Evolutionary conservation across 495 filamentous ascomycete genomes (phyloP), one percentile per base, ranked within the genome.

Genomic region (Terfezia boudieri): DNA sequence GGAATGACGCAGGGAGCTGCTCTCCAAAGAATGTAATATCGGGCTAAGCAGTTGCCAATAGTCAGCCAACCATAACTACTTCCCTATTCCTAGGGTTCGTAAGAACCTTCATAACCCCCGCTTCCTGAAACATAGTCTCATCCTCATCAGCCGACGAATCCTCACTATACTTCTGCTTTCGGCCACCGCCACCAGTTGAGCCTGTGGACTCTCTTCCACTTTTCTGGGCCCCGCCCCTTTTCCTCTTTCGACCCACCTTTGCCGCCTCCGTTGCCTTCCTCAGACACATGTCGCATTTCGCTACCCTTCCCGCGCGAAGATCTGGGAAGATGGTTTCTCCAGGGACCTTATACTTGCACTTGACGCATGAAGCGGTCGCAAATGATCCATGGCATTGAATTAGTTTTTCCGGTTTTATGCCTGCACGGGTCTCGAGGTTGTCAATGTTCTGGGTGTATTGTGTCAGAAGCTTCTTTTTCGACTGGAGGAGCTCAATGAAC

Each of bases 381-480:
- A 94, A 98, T 11, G 84, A 90, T 52, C 90, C 90, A 59, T 98
- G 90, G 64, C 90, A 96, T 66, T 98, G 90, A 20, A 98, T 81
- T 10, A 98, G 77, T 56, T 93, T 94, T 37, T 88, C 82, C 0
- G 78, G 73, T 7, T 67, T 63, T 50, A 98, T 88, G 12, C 90
- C 90, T 1, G 89, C 90, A 55, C 83, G 79, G 36, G 76, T 77
- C 64, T 98, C 90, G 50, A 98, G 81, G 61, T 96, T 95, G 70
- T 98, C 90, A 60, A 98, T 98, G 65, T 98, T 98, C 66, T 98
- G 90, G 2, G 89, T 92, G 69, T 94, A 98, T 68, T 95, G 94
- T 26, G 88, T 96, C 51, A 95, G 73, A 17, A 98, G 77, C 63
- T 93, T 94, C 20, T 78, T 79, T 65, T 88, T 85, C 56, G 87